phyloP scores from a whole-genome alignment of 2,329 filamentous ascomycete species.

The Pseudogymnoascus sp. region DNA sequence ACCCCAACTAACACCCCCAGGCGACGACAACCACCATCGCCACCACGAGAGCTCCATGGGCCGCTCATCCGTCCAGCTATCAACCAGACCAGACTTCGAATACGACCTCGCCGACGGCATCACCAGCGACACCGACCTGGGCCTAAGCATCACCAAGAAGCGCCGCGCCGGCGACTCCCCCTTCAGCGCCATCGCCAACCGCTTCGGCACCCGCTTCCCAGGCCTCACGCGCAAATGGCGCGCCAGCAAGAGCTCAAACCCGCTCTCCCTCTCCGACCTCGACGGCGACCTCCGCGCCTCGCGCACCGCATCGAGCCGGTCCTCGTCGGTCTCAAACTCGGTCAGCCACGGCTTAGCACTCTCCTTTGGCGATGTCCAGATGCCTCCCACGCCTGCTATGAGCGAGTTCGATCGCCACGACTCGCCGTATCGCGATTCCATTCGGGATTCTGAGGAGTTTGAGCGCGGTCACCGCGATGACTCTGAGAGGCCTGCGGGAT shows the following conservation, averaged over 20 bases:
- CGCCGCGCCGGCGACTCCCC: slow-evolving; percentile 51
- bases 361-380: slow-evolving; percentile 36
- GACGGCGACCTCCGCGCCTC: slow-evolving; percentile 33
- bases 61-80: slow-evolving; percentile 28
- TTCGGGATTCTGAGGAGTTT: slow-evolving; percentile 34
- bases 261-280: slow-evolving; percentile 19
- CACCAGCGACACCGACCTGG: slow-evolving; percentile 52
- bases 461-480: slow-evolving; percentile 42
- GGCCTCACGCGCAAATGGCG: slow-evolving; percentile 47
- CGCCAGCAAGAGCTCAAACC: slow-evolving; percentile 37
- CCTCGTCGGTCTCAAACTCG: slow-evolving; percentile 66
- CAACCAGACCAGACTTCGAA: slow-evolving; percentile 44
- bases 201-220: slow-evolving; percentile 53
- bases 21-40: slow-evolving; percentile 51
- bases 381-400: slow-evolving; percentile 54
- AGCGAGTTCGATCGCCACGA: slow-evolving; percentile 55
- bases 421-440: slow-evolving; percentile 26
- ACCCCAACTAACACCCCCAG: slow-evolving; percentile 31
- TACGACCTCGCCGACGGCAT: slow-evolving; percentile 57
- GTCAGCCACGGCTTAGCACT: slow-evolving; percentile 28
- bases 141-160: slow-evolving; percentile 44
- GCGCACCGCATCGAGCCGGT: slow-evolving; percentile 62
- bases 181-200: slow-evolving; percentile 53
- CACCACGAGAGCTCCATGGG: slow-evolving; percentile 39
- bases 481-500: slow-evolving; percentile 48